Evolutionary conservation across 2,329 filamentous ascomycete species (phyloP).

Genomic region (Trichoderma endophyticum): DNA sequence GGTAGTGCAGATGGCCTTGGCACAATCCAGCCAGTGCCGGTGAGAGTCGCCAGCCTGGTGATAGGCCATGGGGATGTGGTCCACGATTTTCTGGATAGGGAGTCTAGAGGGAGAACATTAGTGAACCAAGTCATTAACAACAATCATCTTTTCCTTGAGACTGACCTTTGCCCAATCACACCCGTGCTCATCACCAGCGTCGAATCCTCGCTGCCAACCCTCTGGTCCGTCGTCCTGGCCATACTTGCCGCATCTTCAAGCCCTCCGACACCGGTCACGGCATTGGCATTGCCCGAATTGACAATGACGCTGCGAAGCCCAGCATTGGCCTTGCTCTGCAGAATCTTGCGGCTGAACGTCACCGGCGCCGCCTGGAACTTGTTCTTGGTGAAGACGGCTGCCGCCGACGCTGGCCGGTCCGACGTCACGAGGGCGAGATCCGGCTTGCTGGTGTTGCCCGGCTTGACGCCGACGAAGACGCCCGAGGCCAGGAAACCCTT

Average conservation of each 20-base stretch:
- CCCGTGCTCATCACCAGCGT: conserved; percentile 99
- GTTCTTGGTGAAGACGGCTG: conserved; percentile 96
- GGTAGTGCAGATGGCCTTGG: conserved; percentile 93
- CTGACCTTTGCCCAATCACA: conserved; percentile 82
- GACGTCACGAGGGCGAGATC: conserved; percentile 88
- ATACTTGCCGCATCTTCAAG: conserved; percentile 84
- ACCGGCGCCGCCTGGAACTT: conserved; percentile 97
- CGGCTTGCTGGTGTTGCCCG: conserved; percentile 84
- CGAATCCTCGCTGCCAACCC: conserved; percentile 45
- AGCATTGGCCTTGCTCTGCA: conserved; percentile 62
- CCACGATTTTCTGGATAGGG: conserved; percentile 85
- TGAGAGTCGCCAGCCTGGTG: conserved; percentile 70
- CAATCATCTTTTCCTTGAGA: neutral
- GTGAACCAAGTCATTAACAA: too few species aligned
- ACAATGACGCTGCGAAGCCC: conserved; percentile 80
- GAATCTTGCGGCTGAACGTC: conserved; percentile 72
- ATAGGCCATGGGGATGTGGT: conserved; percentile 75
- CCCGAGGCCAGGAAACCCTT: conserved; percentile 85
- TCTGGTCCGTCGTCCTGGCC: conserved; percentile 73
- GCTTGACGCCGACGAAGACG: conserved; percentile 89
- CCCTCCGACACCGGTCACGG: conserved; percentile 87
- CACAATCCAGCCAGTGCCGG: conserved; percentile 80
- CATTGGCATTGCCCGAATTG: conserved; percentile 96
- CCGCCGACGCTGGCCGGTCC: conserved; percentile 78
- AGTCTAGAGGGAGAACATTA: conserved; percentile 55